Evolutionary conservation across 2,329 filamentous ascomycete genomes (phyloP).

Genomic region (Colletotrichum lupini): DNA sequence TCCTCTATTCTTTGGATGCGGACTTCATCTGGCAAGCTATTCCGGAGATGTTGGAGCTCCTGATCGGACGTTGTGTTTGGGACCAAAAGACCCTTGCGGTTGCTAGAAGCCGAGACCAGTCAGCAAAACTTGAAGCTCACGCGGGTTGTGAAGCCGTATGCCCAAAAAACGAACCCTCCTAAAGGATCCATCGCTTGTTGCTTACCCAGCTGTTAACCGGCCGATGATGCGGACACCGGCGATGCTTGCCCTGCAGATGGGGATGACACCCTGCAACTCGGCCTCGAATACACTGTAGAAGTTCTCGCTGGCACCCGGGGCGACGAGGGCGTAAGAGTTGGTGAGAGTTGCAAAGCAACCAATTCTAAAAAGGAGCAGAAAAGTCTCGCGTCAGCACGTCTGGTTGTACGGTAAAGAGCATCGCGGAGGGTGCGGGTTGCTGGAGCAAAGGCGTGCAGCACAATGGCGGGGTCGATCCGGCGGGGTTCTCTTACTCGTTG

Average conservation of each 20-base stretch:
- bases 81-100: conserved; percentile 95
- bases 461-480: conserved; percentile 39
- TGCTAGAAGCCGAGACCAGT: conserved; percentile 60
- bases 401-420: neutral
- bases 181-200: neutral
- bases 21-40: conserved; percentile 89
- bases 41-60: conserved; percentile 96
- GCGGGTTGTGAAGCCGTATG: neutral
- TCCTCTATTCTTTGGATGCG: conserved; percentile 99
- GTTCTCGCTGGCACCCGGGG: conserved; percentile 95
- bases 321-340: conserved; percentile 95
- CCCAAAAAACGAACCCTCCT: neutral
- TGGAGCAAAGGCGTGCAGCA: conserved; percentile 29
- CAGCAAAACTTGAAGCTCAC: conserved; percentile 10
- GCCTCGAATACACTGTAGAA: conserved; percentile 99
- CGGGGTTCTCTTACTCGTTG: conserved; percentile 76
- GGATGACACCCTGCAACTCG: conserved; percentile 96
- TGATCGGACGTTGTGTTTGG: conserved; percentile 97
- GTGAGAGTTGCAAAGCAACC: conserved; percentile 97
- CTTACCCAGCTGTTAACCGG: conserved; percentile 89
- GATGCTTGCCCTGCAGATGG: conserved; percentile 96
- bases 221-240: conserved; percentile 97
- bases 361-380: conserved; percentile 69
- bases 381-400: conserved; percentile 36
- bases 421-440: conserved; percentile 26